phyloP scores from a whole-genome alignment of 148 eudicot species.

The Diospyros lotus region DNA sequence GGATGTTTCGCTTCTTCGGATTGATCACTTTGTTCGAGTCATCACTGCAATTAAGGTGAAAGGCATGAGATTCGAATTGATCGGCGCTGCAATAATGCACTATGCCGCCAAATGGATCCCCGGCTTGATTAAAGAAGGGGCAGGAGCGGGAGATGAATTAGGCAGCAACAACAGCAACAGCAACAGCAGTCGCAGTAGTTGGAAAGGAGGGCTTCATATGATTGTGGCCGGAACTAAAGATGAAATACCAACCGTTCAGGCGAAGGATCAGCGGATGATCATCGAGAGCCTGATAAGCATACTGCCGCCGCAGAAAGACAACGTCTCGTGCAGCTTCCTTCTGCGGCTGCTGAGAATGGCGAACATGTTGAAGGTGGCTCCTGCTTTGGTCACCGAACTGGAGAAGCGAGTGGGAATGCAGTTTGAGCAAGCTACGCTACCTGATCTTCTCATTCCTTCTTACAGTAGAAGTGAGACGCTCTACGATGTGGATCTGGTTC shows the following conservation, averaged over 20 bases:
- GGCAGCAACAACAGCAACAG: constrained; percentile 29
- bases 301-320: constrained; percentile 82
- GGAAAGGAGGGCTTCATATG: constrained; percentile 87
- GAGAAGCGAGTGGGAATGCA: constrained; percentile 99
- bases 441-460: constrained; percentile 76
- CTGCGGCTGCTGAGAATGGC: constrained; percentile 79
- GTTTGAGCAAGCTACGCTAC: constrained; percentile 77
- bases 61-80: constrained; percentile 81
- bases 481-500: constrained; percentile 92
- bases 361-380: constrained; percentile 83
- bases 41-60: constrained; percentile 94
- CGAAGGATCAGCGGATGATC: constrained; percentile 81
- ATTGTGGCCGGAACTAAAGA: constrained; percentile 50
- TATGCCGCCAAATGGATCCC: constrained; percentile 89
- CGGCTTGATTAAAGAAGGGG: constrained; percentile 55
- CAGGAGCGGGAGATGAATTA: constrained; percentile 26
- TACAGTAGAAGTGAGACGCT: constrained; percentile 54
- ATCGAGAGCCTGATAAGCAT: constrained; percentile 91
- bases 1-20: constrained; percentile 78
- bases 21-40: constrained; percentile 95
- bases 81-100: constrained; percentile 78
- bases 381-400: constrained; percentile 86
- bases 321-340: constrained; percentile 84
- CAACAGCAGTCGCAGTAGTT: constrained; percentile 28
- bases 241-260: constrained; percentile 35